Evolutionary conservation across 768 basidiomycete species (phyloP), one percentile per base, ranked within the genome.

Genomic region (Lactarius sanguifluus): DNA sequence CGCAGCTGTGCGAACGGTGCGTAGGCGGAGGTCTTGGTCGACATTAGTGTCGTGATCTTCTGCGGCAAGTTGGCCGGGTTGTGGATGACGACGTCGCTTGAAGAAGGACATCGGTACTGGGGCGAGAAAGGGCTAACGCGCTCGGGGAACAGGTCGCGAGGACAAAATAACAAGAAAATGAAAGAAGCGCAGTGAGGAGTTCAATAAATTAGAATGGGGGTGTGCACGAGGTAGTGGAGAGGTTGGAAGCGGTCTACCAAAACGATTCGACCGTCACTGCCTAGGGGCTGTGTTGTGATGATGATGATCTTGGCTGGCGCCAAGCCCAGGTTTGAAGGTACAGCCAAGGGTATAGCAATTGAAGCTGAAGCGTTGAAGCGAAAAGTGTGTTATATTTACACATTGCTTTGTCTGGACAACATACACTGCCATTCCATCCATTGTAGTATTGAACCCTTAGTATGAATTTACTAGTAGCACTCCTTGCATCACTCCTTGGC

Each of bases 1-100:
- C 2, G 91, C 90, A 20, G 96, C 96, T 1, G 96, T 97, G 72
- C 90, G 89, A n/a, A 94, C 92, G 1, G 94, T 96, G 61, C 92
- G 87, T 58, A 98, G 82, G 45, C 94, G 88, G 15, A 95, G 83
- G 73, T 94, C 87, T 23, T 90, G 90, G 81, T 98, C 95, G 71
- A 92, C 88, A 62, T 91, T 86, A 73, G 86, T 78, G 54, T 75
- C 71, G 72, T 88, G 86, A 69, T 86, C 83, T 76, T 87, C 85
- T 55, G 79, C 79, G 71, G 82, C 80, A 56, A 79, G 74, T 66
- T 82, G 66, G 69, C 73, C 67, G 43, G 61, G 59, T 41, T 64
- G 58, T 54, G 52, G 30, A 45, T 64, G 58, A 45, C 58, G 66
- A 59, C 64, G 63, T 54, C 66, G 61, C 50, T 59, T 66, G 57